Percentiles rank a stretch among this genome's conserved stretches.
Conservation (phyloP, 345 rosid genomes). For the Heritiera fomes region DNA sequence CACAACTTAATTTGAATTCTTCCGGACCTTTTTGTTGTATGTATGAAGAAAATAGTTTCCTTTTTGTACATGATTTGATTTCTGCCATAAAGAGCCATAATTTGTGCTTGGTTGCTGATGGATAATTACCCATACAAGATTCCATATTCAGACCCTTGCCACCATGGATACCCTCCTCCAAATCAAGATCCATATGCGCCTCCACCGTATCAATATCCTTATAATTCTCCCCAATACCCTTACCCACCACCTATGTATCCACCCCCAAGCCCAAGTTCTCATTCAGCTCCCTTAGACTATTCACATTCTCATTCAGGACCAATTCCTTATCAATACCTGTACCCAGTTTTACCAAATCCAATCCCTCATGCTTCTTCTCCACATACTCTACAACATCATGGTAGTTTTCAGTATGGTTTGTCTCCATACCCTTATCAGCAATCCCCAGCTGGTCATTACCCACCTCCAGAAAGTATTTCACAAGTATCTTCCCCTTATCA, state of each 20-base stretch:
- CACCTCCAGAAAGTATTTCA: constrained; percentile 42
- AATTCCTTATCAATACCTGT: constrained; percentile 48
- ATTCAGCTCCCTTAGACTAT: constrained; percentile 47
- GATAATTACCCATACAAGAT: constrained; percentile 51
- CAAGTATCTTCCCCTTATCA: constrained; percentile 38
- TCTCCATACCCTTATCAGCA: constrained; percentile 45
- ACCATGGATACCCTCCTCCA: constrained; percentile 58
- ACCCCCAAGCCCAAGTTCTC: constrained; percentile 22
- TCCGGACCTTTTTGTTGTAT: not conserved
- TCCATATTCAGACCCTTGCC: constrained; percentile 50
- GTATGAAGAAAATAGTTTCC: constrained; percentile 10
- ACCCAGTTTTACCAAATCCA: constrained; percentile 30
- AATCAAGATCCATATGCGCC: constrained; percentile 49
- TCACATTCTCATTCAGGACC: constrained; percentile 31
- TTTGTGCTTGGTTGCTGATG: constrained; percentile 26
- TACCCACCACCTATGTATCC: constrained; percentile 33
- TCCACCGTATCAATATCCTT: constrained; percentile 29
- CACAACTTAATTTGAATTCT: not conserved
- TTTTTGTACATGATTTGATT: constrained; percentile 1
- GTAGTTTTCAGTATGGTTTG: constrained; percentile 49
- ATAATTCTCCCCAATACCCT: constrained; percentile 36
- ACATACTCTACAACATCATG: constrained; percentile 41
- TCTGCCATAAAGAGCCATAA: not conserved
- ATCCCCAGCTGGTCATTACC: constrained; percentile 36
- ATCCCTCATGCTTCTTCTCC: not conserved